Evolutionary conservation across 164 flowering plant genomes (phyloP), one percentile per base, ranked within the genome.

Genomic region (Santalum album): DNA sequence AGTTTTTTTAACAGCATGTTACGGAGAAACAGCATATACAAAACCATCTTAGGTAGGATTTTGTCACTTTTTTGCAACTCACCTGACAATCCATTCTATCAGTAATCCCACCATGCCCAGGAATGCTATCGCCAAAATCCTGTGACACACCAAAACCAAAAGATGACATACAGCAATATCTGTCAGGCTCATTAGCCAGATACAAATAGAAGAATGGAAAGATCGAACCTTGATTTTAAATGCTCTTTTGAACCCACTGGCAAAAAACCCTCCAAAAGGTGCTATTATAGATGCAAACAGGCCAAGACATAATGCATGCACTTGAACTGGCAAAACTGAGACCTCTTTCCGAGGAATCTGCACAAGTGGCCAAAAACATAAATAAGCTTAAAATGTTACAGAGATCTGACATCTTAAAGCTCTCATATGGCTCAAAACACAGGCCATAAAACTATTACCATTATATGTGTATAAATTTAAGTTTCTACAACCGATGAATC

Each of bases 61-160:
- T 3, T 3, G 9, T 29, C 34, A 29, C 34, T 29, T 38, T 38
- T 14, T 14, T 9, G 16, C 42, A 38, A 3, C 14, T 38, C 3
- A 38, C 42, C 42, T 38, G 42, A 16, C 42, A 38, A 38, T 38
- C 16, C 42, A 38, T 38, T 38, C 42, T 38, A 38, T 38, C 42
- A 38, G 42, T 38, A 38, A 38, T 87, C 32, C 99, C 99, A 67
- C 99, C 99, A 73, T 92, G 99, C 57, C 99, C 99, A 55, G 99
- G 99, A 54, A 92, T 92, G 57, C 99, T 92, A 60, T 89, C 96
- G 39, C 99, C 99, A 66, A 92, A 92, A 71, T 92, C 99, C 98
- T 92, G 79, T 17, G 7, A 57, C 4, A 29, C n/a, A n/a, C n/a
- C n/a, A 29, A 29, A 29, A 29, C 34, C 34, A 29, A 29, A 29